Percentiles rank a stretch among this genome's conserved stretches.
These are phyloP conservation scores for Alnus rubra DNA, from an alignment of 306 rosid genomes.

Conservation along the genomic window DNA sequence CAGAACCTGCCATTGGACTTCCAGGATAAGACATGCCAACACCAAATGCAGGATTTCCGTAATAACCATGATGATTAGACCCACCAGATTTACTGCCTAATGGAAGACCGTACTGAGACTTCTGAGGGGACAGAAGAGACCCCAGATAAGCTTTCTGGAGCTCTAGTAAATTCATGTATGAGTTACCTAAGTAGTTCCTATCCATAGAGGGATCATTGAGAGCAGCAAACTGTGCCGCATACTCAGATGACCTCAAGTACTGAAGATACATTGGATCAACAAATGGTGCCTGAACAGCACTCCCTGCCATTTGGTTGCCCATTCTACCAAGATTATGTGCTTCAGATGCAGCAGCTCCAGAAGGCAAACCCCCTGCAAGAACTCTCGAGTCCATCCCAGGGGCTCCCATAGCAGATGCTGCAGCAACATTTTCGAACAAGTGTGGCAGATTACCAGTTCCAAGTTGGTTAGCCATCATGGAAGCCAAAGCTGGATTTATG, in stretches of 20 bases:
- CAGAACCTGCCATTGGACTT: slow-evolving; percentile 81
- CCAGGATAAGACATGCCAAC: slow-evolving; percentile 80
- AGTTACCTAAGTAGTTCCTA: slow-evolving; percentile 66
- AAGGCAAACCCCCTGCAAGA: slow-evolving; percentile 62
- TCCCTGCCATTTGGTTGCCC: slow-evolving; percentile 70
- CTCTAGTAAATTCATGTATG: slow-evolving; percentile 76
- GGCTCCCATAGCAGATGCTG: slow-evolving; percentile 66
- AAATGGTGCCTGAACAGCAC: slow-evolving; percentile 72
- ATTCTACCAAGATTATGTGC: slow-evolving; percentile 62
- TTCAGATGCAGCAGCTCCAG: slow-evolving; percentile 67
- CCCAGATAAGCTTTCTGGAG: slow-evolving; percentile 89
- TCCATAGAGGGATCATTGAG: slow-evolving; percentile 71
- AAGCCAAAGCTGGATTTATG: slow-evolving; percentile 66
- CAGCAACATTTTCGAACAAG: slow-evolving; percentile 71
- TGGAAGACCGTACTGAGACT: slow-evolving; percentile 70
- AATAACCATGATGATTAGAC: slow-evolving; percentile 77
- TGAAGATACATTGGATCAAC: slow-evolving; percentile 86
- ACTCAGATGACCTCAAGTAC: slow-evolving; percentile 82
- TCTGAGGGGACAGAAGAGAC: slow-evolving; percentile 70
- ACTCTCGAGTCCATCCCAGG: slow-evolving; percentile 79
- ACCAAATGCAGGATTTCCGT: slow-evolving; percentile 77
- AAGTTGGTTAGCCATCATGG: slow-evolving; percentile 84
- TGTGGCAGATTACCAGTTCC: slow-evolving; percentile 76
- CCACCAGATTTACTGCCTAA: slow-evolving; percentile 67
- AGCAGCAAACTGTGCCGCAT: slow-evolving; percentile 81